Evolutionary conservation across 2,329 filamentous ascomycete genomes (phyloP).

Genomic region (Aspergillus glaucus): DNA sequence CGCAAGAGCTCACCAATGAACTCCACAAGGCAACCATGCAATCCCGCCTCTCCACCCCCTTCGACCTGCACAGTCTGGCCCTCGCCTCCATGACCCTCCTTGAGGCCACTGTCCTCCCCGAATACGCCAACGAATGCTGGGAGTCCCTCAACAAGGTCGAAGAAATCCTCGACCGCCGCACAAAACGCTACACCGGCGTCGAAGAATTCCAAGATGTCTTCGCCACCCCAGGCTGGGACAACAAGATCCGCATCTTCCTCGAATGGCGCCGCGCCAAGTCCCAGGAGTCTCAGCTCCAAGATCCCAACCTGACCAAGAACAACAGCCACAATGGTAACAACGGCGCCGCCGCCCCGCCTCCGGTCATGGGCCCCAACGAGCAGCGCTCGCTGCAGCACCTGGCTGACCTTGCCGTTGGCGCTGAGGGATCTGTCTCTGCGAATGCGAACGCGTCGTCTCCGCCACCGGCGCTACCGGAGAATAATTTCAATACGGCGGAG

Average conservation of each 20-base stretch:
- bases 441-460: conserved; percentile 19
- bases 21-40: conserved; percentile 29
- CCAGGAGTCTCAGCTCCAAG: conserved; percentile 26
- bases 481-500: conserved; percentile 18
- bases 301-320: conserved; percentile 14
- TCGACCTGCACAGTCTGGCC: conserved; percentile 37
- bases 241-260: conserved; percentile 35
- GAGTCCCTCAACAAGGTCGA: conserved; percentile 46
- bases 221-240: conserved; percentile 34
- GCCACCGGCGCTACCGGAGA: conserved; percentile 21
- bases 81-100: conserved; percentile 38
- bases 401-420: conserved; percentile 39
- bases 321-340: neutral
- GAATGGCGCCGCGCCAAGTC: conserved; percentile 32
- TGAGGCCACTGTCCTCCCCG: conserved; percentile 36
- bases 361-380: conserved; percentile 36
- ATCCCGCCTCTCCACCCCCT: conserved; percentile 29
- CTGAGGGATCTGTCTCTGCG: conserved; percentile 31
- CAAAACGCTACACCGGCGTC: conserved; percentile 21
- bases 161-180: conserved; percentile 42
- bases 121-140: conserved; percentile 34
- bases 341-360: conserved; percentile 17
- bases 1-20: conserved; percentile 35
- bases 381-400: conserved; percentile 40
- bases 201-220: conserved; percentile 36